A percentile compares a stretch with the other conserved stretches of the same genome.
These are phyloP conservation scores for Exserohilum rostratum DNA, from an alignment of 2,329 filamentous ascomycete genomes.

Conservation along the genomic window DNA sequence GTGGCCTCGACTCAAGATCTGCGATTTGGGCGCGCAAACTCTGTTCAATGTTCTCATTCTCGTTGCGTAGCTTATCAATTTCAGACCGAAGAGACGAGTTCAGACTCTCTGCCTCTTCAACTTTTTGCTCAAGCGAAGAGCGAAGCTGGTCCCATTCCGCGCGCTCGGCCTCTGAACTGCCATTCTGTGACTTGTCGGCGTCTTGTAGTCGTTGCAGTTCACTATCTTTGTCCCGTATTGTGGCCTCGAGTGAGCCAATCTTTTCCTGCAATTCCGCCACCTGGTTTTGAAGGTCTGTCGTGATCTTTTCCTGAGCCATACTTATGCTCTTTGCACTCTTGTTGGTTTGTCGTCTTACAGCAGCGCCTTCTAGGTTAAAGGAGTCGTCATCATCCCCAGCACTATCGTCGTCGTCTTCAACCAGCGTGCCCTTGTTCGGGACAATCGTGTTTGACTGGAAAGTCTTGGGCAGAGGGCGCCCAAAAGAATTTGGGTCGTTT, in stretches of 20 bases:
- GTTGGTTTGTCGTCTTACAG: slow-evolving; percentile 53
- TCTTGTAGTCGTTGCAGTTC: slow-evolving; percentile 68
- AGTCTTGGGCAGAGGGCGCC: slow-evolving; percentile 81
- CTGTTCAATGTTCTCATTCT: slow-evolving; percentile 68
- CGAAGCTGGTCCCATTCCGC: slow-evolving; percentile 73
- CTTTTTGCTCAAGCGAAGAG: slow-evolving; percentile 71
- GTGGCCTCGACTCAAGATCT: slow-evolving; percentile 47
- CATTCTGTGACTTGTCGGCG: slow-evolving; percentile 60
- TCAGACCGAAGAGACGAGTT: slow-evolving; percentile 81
- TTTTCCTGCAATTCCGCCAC: slow-evolving; percentile 76
- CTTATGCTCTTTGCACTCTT: slow-evolving; percentile 46
- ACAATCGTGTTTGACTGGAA: slow-evolving; percentile 96
- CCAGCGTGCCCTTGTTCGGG: slow-evolving; percentile 96
- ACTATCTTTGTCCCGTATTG: slow-evolving; percentile 72
- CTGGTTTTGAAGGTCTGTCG: slow-evolving; percentile 81
- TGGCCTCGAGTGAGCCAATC: slow-evolving; percentile 72
- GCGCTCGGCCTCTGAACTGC: slow-evolving; percentile 65
- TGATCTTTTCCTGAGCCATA: slow-evolving; percentile 48
- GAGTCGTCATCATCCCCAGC: slow-evolving; percentile 63
- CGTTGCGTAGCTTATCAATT: slow-evolving; percentile 72
- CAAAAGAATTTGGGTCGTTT: slow-evolving; percentile 62
- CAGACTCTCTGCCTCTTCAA: slow-evolving; percentile 75
- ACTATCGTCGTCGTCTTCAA: slow-evolving; percentile 77
- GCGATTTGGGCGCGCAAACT: slow-evolving; percentile 70
- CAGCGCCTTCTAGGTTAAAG: slow-evolving; percentile 63